Base-by-base conservation (phyloP, 192 early-diverging fungal genomes). In the Phycomyces nitens region DNA sequence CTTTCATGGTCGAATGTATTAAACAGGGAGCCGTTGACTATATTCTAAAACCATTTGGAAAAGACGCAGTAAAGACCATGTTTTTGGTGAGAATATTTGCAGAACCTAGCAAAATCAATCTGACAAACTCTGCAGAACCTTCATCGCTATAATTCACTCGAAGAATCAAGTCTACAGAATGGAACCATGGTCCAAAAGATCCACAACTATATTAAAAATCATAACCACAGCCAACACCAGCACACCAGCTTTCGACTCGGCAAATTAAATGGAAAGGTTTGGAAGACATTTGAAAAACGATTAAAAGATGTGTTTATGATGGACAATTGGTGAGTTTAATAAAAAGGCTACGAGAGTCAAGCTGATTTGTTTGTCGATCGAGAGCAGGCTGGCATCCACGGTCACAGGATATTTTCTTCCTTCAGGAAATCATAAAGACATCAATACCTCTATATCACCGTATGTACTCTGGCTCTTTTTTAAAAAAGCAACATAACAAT, bases 1-100 rank as follows among this genome's bases (percentile, higher is more conserved):
- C 76, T 16, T 76, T 76, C 24, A 81, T 82, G 65, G 18, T 71
- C 22, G 68, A 79, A 24, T 72, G 81, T 29, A 67, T 85, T 43
- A 73, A 85, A 15, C 52, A 74, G 23, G 83, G 83, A 9, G 80
- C 81, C n/a, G 73, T 65, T 7, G 83, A 85, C 66, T 82, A 74
- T 62, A 44, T 85, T 43, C 22, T 85, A 15, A 85, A 82, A 66
- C 83, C 83, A 12, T 57, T 85, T 42, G 61, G 74, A 10, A 54
- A 75, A 53, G 73, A 82, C 56, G 72, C 74, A 4, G 75, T 76
- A 22, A 80, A 75, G 47, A 85, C 81, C 4, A 27, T 85, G 20
- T 82, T 80, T 54, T 64, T 85, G 73, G 83, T 85, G 70, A 78
- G 72, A 7, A 11, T 6, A 47, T 47, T 21, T 3, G 7, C 22